Conservation (phyloP, 2,329 filamentous ascomycete genomes). For the Balansia obtecta region DNA sequence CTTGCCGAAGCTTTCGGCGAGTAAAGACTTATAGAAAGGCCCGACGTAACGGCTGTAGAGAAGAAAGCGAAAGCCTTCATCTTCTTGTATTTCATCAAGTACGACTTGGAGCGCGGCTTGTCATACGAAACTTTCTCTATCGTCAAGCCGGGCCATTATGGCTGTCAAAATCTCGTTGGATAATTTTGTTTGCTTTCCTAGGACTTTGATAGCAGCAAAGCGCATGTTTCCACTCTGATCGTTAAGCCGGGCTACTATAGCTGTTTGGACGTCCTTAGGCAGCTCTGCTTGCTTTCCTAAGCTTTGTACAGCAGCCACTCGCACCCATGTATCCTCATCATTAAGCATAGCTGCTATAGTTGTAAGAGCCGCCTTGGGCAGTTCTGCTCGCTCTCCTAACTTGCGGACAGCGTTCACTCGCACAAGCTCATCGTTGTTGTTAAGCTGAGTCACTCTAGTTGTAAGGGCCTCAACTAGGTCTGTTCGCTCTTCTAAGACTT, state of each 20-base stretch:
- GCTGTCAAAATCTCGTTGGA: constrained; percentile 15
- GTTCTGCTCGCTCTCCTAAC: constrained; percentile 3
- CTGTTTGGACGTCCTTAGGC: constrained; percentile 13
- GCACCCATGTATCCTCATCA: not conserved
- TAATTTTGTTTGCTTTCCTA: not conserved
- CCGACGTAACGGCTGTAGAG: not conserved
- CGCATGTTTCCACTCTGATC: not conserved
- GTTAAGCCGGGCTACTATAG: constrained; percentile 12
- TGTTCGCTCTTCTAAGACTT: no score
- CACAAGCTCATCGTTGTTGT: no score
- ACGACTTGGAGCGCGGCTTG: not conserved
- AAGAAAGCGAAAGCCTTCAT: not conserved
- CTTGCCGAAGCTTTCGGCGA: not conserved
- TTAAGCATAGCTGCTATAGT: not conserved
- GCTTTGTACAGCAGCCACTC: not conserved
- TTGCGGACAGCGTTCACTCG: no score
- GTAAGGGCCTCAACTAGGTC: no score
- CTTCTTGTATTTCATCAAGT: not conserved
- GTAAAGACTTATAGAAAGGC: not conserved
- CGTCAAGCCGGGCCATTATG: constrained; percentile 8
- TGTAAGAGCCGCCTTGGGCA: constrained; percentile 1
- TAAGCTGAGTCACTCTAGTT: no score
- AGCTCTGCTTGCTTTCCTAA: not conserved
- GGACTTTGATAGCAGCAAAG: not conserved
- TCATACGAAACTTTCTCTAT: not conserved